Base-by-base conservation (phyloP, 306 rosid species). In the Trifolium dubium region DNA sequence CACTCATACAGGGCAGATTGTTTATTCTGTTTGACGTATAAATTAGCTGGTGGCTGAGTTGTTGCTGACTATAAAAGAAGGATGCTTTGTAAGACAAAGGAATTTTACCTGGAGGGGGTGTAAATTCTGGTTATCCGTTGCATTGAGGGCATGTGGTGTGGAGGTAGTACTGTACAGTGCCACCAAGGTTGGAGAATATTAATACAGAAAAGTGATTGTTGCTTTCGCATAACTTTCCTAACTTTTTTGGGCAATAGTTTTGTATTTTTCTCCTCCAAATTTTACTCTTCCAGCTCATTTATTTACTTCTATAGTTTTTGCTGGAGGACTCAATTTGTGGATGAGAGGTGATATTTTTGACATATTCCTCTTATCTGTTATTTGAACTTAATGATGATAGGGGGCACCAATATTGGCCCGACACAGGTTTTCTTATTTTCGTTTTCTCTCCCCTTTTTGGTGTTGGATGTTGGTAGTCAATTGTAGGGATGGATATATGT, bases 121-220 rank as follows among this genome's bases (percentile, higher is more conserved):
- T 60, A 72, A 85, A 71, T 49, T 73, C 74, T 74, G 85, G 64
- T 58, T 71, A 54, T 64, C 77, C 75, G 75, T 78, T 81, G 83
- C 86, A 47, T 83, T 19, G 69, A 68, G 68, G 74, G 69, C 73
- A 63, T 64, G 83, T 70, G 85, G 77, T 77, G 69, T 60, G 66
- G 66, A 60, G 43, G 66, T 60, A 31, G 80, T 85, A 74, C 86
- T 87, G 94, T 88, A 87, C 85, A 84, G 87, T 76, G 82, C 81
- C 71, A 64, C 81, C 28, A 65, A 65, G 84, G 77, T 73, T 34
- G 74, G 72, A 72, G 83, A 59, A 73, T 74, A 81, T 73, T 37
- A 75, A 66, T 80, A 78, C 77, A 68, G 82, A 79, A 64, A 80
- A 79, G 64, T 46, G 31, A 66, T 82, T 86, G 84, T 77, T 82